Evolutionary conservation across 1,139 yeast species (phyloP).

Genomic region (Geotrichum cucujoidarum): DNA sequence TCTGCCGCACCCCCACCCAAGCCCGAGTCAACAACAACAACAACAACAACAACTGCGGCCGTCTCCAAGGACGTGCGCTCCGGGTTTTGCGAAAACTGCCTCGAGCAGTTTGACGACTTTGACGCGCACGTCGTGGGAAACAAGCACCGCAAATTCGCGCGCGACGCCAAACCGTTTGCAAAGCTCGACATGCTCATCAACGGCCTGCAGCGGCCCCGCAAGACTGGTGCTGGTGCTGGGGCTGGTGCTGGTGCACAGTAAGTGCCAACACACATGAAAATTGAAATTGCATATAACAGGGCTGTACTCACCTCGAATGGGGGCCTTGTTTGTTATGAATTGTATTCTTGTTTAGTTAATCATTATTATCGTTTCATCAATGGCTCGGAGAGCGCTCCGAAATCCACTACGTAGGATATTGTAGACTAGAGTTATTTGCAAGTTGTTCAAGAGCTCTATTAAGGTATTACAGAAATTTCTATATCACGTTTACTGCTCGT

Average conservation of each 20-base stretch:
- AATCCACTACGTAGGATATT: no score
- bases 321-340: no score
- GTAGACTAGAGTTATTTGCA: no score
- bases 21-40: background rate
- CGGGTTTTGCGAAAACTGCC: conserved; percentile 84
- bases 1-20: background rate
- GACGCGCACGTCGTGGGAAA: conserved; percentile 68
- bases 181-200: conserved; percentile 55
- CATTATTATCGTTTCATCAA: background rate
- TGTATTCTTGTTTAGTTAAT: background rate
- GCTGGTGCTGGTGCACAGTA: no score
- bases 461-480: no score
- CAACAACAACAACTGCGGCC: background rate
- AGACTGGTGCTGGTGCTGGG: no score
- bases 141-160: conserved; percentile 78
- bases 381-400: no score
- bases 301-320: no score
- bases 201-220: conserved; percentile 11
- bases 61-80: conserved; percentile 5
- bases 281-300: no score
- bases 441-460: no score
- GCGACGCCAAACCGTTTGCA: conserved; percentile 62
- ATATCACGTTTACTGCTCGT: conserved; percentile 62
- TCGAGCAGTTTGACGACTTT: conserved; percentile 76
- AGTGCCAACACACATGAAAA: no score